Conservation (phyloP, 2,329 filamentous ascomycete species). For the Ceratocystis diversiconidia region DNA sequence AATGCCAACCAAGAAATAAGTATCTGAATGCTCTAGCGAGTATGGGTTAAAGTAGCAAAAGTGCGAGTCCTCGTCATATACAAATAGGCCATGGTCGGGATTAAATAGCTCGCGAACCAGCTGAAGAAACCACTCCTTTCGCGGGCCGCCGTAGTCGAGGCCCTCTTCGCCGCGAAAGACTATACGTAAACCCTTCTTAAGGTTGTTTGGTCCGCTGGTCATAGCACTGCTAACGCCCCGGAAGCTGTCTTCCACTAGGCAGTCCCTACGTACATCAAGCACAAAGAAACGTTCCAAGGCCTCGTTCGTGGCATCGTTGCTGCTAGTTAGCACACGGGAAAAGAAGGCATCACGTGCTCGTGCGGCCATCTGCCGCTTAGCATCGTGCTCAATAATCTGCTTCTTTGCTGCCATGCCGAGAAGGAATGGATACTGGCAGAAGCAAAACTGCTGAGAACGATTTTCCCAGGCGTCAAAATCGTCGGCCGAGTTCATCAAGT, state of each 20-base stretch:
- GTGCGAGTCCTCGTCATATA: slow-evolving; percentile 79
- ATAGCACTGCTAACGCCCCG: slow-evolving; percentile 74
- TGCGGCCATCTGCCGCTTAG: slow-evolving; percentile 73
- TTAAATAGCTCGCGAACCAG: slow-evolving; percentile 83
- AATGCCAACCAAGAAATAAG: slow-evolving; percentile 81
- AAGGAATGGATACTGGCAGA: slow-evolving; percentile 79
- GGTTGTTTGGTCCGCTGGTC: slow-evolving; percentile 64
- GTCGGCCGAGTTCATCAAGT: slow-evolving; percentile 60
- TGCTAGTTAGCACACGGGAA: slow-evolving; percentile 66
- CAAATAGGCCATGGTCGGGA: slow-evolving; percentile 79
- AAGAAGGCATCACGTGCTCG: slow-evolving; percentile 85
- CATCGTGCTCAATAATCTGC: slow-evolving; percentile 76
- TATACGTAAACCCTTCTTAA: slow-evolving; percentile 80
- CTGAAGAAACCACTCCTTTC: slow-evolving; percentile 90
- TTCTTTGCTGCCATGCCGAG: slow-evolving; percentile 89
- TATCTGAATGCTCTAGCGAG: slow-evolving; percentile 80
- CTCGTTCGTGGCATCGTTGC: slow-evolving; percentile 46
- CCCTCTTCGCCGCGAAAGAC: slow-evolving; percentile 81
- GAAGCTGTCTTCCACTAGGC: slow-evolving; percentile 76
- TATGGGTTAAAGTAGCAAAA: slow-evolving; percentile 90
- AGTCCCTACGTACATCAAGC: slow-evolving; percentile 66
- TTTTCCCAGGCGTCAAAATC: slow-evolving; percentile 80
- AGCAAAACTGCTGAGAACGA: slow-evolving; percentile 49
- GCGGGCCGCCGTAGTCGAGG: slow-evolving; percentile 73
- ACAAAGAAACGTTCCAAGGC: slow-evolving; percentile 42